A percentile compares a stretch with the other conserved stretches of the same genome.
phyloP scores from a whole-genome alignment of 2,329 filamentous ascomycete genomes.

The Nemania diffusa region DNA sequence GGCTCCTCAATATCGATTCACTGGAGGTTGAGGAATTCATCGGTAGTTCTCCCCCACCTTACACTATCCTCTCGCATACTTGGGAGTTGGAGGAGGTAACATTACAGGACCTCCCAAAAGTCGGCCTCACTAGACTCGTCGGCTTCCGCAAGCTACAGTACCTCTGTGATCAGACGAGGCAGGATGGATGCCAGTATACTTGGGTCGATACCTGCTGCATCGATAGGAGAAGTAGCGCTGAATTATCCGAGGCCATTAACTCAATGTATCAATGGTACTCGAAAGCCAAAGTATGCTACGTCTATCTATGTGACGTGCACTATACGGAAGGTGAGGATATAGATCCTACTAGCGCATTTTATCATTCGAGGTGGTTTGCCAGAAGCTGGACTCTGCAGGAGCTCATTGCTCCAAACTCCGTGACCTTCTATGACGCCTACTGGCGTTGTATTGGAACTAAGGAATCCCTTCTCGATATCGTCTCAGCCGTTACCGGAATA shows the following conservation, averaged over 20 bases:
- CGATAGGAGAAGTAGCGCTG: not conserved
- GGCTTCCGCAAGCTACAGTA: not conserved
- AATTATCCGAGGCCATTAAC: not conserved
- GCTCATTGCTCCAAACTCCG: constrained; percentile 6
- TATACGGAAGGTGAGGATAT: not conserved
- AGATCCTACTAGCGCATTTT: not conserved
- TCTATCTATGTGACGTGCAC: not conserved
- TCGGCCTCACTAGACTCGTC: not conserved
- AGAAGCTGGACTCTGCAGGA: constrained; percentile 28
- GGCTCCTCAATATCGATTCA: not conserved
- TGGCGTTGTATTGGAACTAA: constrained; percentile 48
- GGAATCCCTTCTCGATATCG: constrained; percentile 20
- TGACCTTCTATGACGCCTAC: constrained; percentile 45
- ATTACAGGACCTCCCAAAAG: not conserved
- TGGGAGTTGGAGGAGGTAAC: not conserved
- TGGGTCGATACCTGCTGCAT: constrained; percentile 3
- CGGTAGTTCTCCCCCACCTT: not conserved
- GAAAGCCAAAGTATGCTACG: not conserved
- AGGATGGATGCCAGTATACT: not conserved
- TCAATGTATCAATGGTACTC: constrained; percentile 2
- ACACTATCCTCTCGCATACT: constrained; percentile 1
- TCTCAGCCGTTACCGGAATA: constrained; percentile 42
- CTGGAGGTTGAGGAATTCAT: not conserved
- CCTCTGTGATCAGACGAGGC: not conserved
- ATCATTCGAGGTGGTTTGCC: constrained; percentile 12